Evolutionary conservation across 768 basidiomycete genomes (phyloP).

Genomic region (Kwoniella sp.): DNA sequence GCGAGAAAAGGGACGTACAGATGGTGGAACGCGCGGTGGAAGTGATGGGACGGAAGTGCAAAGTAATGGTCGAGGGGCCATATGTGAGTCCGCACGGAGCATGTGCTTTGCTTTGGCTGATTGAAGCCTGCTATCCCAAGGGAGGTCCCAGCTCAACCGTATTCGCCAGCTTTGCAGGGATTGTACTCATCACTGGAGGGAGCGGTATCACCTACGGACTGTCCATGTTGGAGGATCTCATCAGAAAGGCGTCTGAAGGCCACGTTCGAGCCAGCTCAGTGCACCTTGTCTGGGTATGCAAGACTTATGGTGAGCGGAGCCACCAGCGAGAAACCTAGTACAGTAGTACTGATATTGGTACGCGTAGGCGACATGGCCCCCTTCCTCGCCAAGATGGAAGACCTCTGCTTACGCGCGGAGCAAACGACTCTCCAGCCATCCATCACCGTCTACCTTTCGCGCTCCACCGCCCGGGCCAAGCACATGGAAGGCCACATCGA

Average conservation of each 20-base stretch:
- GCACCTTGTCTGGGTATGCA: slow-evolving; percentile 65
- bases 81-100: slow-evolving; percentile 52
- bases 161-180: slow-evolving; percentile 62
- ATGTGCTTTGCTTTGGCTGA: no score
- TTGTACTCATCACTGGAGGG: slow-evolving; percentile 68
- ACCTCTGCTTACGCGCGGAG: background rate
- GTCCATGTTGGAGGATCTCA: slow-evolving; percentile 62
- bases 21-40: background rate
- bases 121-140: no score
- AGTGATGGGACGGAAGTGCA: slow-evolving; percentile 7
- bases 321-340: background rate
- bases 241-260: slow-evolving; percentile 52
- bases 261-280: slow-evolving; percentile 58
- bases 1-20: background rate
- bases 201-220: slow-evolving; percentile 71
- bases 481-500: background rate
- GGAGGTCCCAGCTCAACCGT: slow-evolving; percentile 58
- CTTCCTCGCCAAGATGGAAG: background rate
- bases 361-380: slow-evolving; percentile 1
- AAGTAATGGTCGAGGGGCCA: slow-evolving; percentile 62
- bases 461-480: background rate
- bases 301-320: slow-evolving; percentile 54
- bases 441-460: slow-evolving; percentile 3
- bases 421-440: background rate
- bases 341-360: background rate